These are phyloP conservation scores for Vaccinium corymbosum DNA, from an alignment of 148 eudicot genomes.

Conservation along the genomic window DNA sequence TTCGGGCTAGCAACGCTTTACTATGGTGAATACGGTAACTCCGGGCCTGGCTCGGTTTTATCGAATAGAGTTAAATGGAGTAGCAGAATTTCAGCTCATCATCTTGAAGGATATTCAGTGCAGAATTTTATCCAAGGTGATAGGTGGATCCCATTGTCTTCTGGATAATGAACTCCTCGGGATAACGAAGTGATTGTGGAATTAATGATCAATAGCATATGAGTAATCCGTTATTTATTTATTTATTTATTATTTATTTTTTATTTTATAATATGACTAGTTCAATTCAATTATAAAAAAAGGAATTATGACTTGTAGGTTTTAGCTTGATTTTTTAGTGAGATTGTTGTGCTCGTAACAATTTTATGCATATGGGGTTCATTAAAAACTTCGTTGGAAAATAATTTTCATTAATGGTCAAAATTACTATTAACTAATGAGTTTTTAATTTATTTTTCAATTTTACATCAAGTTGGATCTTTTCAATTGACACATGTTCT, in stretches of 20 bases:
- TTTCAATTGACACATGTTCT: no score
- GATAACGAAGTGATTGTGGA: neutral
- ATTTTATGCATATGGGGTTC: no score
- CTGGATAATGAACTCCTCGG: constrained; percentile 12
- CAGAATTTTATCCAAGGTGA: constrained; percentile 64
- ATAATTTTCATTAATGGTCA: no score
- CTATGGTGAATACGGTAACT: constrained; percentile 65
- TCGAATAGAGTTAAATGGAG: constrained; percentile 65
- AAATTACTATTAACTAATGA: no score
- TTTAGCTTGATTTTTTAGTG: neutral
- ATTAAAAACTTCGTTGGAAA: no score
- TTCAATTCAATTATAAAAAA: no score
- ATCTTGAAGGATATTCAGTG: constrained; percentile 44
- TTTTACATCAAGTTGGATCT: no score
- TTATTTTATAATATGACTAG: no score
- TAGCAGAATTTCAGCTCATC: constrained; percentile 51
- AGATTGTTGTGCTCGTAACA: neutral
- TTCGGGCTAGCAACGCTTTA: constrained; percentile 58
- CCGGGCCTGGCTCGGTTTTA: constrained; percentile 49
- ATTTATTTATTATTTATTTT: neutral
- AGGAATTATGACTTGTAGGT: no score
- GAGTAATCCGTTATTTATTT: neutral
- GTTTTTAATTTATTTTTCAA: no score
- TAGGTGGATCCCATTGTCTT: constrained; percentile 46
- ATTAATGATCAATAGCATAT: neutral